These are phyloP conservation scores for Terana coerulea DNA, from an alignment of 768 basidiomycete species.

Conservation along the genomic window DNA sequence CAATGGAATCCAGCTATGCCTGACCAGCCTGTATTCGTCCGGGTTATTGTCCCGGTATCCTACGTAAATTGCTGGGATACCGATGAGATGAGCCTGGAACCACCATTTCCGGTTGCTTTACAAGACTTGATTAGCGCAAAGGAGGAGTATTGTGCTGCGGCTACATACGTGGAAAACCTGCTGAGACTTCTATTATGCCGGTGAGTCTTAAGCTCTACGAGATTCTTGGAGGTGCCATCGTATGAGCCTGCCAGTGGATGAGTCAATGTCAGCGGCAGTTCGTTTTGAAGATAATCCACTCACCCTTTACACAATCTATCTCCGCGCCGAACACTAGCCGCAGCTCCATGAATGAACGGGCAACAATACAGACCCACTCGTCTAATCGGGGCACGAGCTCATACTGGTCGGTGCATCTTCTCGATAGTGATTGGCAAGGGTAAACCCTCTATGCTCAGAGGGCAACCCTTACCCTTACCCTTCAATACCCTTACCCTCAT, in stretches of 20 bases:
- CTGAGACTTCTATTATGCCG: too few relatives aligned
- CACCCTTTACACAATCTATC: constrained; percentile 9
- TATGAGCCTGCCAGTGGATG: background rate
- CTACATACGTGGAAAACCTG: too few relatives aligned
- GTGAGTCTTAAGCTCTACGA: constrained; percentile 8
- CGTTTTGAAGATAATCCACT: background rate
- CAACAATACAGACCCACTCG: constrained; percentile 3
- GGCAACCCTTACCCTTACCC: too few relatives aligned
- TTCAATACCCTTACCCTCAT: too few relatives aligned
- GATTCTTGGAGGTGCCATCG: background rate
- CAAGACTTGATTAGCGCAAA: background rate
- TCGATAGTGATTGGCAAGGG: too few relatives aligned
- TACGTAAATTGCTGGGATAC: constrained; percentile 2
- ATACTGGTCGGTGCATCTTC: too few relatives aligned
- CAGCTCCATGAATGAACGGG: constrained; percentile 1
- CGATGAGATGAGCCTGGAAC: constrained; percentile 6
- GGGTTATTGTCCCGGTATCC: background rate
- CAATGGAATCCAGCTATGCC: background rate
- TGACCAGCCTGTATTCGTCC: background rate
- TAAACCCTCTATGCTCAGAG: too few relatives aligned
- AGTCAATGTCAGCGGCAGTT: background rate
- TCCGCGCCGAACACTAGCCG: constrained; percentile 6
- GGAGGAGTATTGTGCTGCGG: background rate
- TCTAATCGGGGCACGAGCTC: too few relatives aligned
- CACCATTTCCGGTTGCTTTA: constrained; percentile 1